Conservation (phyloP, 1,284 basidiomycete species). For the Trichosporon ovoides region DNA sequence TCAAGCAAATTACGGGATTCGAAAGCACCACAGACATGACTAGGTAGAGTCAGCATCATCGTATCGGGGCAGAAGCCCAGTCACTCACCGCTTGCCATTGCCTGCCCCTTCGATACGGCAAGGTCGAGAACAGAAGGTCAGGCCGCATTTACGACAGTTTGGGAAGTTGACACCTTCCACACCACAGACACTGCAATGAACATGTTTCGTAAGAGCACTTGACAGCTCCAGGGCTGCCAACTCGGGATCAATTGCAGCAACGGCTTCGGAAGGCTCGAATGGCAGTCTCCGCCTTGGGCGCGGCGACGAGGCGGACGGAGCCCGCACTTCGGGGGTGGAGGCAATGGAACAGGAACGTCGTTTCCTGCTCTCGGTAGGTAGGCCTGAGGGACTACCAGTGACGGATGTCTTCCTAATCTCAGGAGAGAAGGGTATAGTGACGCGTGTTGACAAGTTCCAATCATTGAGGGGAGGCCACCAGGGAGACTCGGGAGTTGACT, state of each 20-base stretch:
- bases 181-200: constrained; percentile 37
- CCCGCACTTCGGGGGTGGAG: neutral
- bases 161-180: constrained; percentile 43
- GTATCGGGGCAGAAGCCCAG: too few species aligned
- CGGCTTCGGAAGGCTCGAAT: constrained; percentile 26
- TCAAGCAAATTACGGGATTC: constrained; percentile 25
- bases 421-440: constrained; percentile 26
- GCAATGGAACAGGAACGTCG: neutral
- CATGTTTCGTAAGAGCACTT: constrained; percentile 39
- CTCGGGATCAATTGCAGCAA: constrained; percentile 35
- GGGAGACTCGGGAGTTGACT: neutral
- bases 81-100: constrained; percentile 36
- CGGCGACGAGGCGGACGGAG: neutral
- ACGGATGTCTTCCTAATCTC: constrained; percentile 11
- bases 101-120: constrained; percentile 44
- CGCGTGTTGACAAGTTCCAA: constrained; percentile 17
- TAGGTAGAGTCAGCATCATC: neutral
- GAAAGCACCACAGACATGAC: constrained; percentile 39
- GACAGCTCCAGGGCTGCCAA: constrained; percentile 40
- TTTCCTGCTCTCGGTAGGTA: neutral
- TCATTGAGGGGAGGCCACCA: constrained; percentile 18
- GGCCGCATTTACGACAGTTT: constrained; percentile 42
- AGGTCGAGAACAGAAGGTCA: constrained; percentile 39
- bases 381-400: neutral
- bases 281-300: constrained; percentile 17